Base-by-base conservation (phyloP, 352 stramenopile species). In the Pythium periplocum region DNA sequence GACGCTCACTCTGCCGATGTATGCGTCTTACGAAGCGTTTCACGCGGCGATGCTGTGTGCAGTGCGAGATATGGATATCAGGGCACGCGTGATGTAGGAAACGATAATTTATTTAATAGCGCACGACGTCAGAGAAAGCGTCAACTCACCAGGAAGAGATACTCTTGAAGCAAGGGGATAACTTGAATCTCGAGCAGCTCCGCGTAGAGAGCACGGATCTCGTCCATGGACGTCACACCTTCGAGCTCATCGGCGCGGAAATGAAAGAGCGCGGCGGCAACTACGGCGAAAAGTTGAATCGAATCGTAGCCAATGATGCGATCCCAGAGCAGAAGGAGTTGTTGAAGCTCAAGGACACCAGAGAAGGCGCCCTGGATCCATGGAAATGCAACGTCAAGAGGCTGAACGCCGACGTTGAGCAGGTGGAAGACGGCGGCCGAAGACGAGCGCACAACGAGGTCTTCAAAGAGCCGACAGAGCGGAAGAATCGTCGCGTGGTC, bases 291-390 rank as follows among this genome's bases (percentile, higher is more conserved):
- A 45, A 90, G 42, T 46, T 91, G 74, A 12, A 89, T 50, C 32
- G 71, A 78, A 45, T 91, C 76, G 51, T 82, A 93, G 12, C 76
- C 80, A 26, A 91, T 56, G 12, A 91, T 61, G 32, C 78, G 81
- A 46, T 93, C 82, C 82, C 82, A 93, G 3, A 93, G 71, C 44
- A 90, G 46, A 12, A 93, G 75, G 37, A 93, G 63, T 57, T 93
- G 76, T 6, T 79, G 51, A 45, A 90, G 83, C 55, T 90, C 75
- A 4, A 93, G 64, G 34, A 90, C 61, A n/a, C 78, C 73, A 0
- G 82, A 90, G 52, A 93, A 90, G 17, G 75, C 82, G 48, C 66
- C 67, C 46, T 93, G 82, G 48, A 93, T 85, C 82, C 82, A 93
- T 17, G 78, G 75, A 52, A 93, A 93, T 17, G 73, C 82, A 41